Evolutionary conservation across 345 rosid genomes (phyloP).

Genomic region (Moricandia arvensis): DNA sequence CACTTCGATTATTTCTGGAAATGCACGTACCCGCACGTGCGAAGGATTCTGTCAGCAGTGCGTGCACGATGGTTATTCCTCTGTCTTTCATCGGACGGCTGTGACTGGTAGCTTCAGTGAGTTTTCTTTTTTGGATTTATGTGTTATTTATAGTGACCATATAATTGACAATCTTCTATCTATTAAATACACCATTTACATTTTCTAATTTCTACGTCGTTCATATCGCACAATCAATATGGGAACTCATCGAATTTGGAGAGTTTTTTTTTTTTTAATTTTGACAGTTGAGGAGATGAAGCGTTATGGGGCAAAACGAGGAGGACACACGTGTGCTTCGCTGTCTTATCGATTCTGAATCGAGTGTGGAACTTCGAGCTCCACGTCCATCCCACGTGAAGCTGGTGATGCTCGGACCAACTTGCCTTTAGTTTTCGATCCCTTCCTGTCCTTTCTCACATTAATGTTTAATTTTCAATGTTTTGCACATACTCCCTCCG

Average conservation of each 20-base stretch:
- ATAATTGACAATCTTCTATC: background rate
- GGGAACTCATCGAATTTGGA: background rate
- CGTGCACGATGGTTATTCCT: slow-evolving; percentile 1
- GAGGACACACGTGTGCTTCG: slow-evolving; percentile 64
- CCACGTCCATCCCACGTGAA: slow-evolving; percentile 61
- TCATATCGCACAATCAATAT: too few relatives aligned
- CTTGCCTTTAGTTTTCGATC: slow-evolving; percentile 25
- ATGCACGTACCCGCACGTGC: slow-evolving; percentile 50
- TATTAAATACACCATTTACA: too few relatives aligned
- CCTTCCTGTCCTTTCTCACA: slow-evolving; percentile 26
- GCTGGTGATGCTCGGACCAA: slow-evolving; percentile 23
- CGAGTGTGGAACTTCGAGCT: slow-evolving; percentile 38
- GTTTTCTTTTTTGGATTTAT: background rate
- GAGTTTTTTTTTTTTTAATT: background rate
- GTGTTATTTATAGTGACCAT: background rate
- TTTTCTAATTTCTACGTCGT: too few relatives aligned
- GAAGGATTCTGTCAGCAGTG: slow-evolving; percentile 20
- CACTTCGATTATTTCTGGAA: slow-evolving; percentile 27
- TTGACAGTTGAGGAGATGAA: slow-evolving; percentile 28
- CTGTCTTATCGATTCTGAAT: slow-evolving; percentile 44
- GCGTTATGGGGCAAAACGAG: slow-evolving; percentile 45
- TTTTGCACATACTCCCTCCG: too few relatives aligned
- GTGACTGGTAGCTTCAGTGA: background rate
- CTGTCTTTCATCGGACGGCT: background rate
- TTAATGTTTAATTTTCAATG: background rate